Evolutionary conservation across 2,329 filamentous ascomycete genomes (phyloP), one percentile per base, ranked within the genome.

Genomic region (Aspergillus hiratsukae): DNA sequence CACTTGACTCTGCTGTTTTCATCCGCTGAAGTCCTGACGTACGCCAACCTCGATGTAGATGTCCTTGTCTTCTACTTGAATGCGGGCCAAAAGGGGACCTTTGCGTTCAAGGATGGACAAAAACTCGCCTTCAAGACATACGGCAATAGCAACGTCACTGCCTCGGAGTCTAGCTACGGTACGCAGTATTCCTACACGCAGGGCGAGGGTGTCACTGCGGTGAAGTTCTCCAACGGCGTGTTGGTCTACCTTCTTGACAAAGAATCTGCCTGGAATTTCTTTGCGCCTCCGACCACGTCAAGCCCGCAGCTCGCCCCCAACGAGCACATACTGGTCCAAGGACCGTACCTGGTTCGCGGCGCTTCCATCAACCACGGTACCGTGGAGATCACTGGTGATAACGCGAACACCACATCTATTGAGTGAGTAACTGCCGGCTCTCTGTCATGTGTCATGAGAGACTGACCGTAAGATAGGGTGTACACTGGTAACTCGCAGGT

Each of bases 261-360:
- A 23, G 66, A 75, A 10, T 77, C 81, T 0, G 83, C 81, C 1
- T 85, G 80, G 78, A 79, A 78, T 5, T 82, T 85, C 64, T 85
- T 80, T 71, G 81, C 81, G 1, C 78, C 81, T 3, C 63, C 80
- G 2, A 78, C 77, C 8, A 78, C 77, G 0, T 64, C 62, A 1
- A 71, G 79, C 54, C 81, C 81, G 0, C 68, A 72, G 43, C 76
- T 81, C 19, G 66, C 68, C 1, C 72, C 79, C 0, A 62, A 76
- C 51, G 66, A 82, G 58, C 80, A 83, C 37, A 73, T 79, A 17
- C 69, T 79, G 43, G 74, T 78, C 21, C 61, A 75, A 1, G 77
- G 77, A 1, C 76, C 77, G 1, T 78, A 79, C 57, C 68, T 79
- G 5, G 75, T 78, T n/a, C 71, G 78, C 37, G 72, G 63, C 25